Evolutionary conservation across 768 basidiomycete species (phyloP), one percentile per base, ranked within the genome.

Genomic region (Tricholoma saponaceum): DNA sequence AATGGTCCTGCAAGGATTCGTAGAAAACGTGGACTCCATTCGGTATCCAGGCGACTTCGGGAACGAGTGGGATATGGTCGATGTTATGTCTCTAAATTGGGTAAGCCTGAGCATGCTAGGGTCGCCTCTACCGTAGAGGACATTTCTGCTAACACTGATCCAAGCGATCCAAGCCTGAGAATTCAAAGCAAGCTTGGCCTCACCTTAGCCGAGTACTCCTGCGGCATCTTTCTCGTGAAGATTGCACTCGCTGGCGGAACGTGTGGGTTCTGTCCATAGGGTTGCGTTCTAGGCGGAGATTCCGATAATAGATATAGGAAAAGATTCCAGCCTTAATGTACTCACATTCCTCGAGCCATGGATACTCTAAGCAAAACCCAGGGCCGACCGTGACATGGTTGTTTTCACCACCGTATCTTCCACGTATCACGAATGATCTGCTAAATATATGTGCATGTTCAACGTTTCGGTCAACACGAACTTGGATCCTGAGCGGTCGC

Each of bases 161-260:
- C 39, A 18, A 10, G 28, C 28, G 8, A 30, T 30, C 28, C 30
- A 30, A 30, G 30, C 30, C 18, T 43, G 41, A 20, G 41, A 9
- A 7, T 43, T 20, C 6, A n/a, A n/a, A n/a, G n/a, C n/a, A n/a
- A n/a, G n/a, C n/a, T n/a, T n/a, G n/a, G 56, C 16, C 49, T 47
- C 41, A 35, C 12, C 22, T 26, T 43, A 61, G 54, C 50, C 54
- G 54, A 54, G 32, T 20, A 20, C 39, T 32, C 55, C 51, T 60
- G 23, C 43, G 44, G 46, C 32, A 55, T 51, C 46, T 37, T 54
- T 12, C 25, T 23, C 25, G 44, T 49, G 25, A 25, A n/a, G 35
- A n/a, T 5, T 18, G 25, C 39, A 43, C 41, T 55, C 32, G 60
- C 60, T 57, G 54, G 51, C 59, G 59, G 59, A 56, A 60, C 39